phyloP scores from a whole-genome alignment of 495 filamentous ascomycete species.

The Hypoxylon perforatum region DNA sequence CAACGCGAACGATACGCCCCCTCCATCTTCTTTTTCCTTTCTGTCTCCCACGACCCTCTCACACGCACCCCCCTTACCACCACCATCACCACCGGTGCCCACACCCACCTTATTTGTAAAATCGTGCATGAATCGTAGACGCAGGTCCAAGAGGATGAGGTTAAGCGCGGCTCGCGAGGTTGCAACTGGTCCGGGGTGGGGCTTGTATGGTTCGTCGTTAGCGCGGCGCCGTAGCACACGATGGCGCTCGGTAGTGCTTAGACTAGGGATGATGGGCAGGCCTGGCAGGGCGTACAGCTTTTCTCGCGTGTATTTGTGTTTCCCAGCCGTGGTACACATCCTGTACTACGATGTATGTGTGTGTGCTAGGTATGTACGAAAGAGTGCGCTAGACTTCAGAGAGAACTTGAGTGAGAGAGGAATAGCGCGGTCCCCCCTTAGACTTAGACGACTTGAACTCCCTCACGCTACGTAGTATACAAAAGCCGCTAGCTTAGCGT shows the following conservation, averaged over 20 bases:
- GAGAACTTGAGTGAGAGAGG: conserved; percentile 1
- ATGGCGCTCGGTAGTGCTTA: conserved; percentile 27
- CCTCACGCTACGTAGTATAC: too few relatives aligned
- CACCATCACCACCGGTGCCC: too few relatives aligned
- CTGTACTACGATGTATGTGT: not conserved
- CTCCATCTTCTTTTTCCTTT: conserved; percentile 6
- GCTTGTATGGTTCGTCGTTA: conserved; percentile 28
- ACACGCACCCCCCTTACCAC: conserved; percentile 1
- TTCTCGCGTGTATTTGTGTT: conserved; percentile 9
- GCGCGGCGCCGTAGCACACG: conserved; percentile 32
- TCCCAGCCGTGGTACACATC: not conserved
- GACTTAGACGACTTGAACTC: too few relatives aligned
- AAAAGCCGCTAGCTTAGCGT: conserved; percentile 9
- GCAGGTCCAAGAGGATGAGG: conserved; percentile 46
- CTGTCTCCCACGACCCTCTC: not conserved
- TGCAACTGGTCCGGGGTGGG: conserved; percentile 29
- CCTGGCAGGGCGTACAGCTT: not conserved
- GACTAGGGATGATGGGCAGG: not conserved
- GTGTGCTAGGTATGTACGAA: too few relatives aligned
- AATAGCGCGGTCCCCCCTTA: not conserved
- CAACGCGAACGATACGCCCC: conserved; percentile 22
- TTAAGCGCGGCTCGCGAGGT: conserved; percentile 43
- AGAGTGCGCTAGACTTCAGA: not conserved
- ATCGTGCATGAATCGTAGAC: conserved; percentile 39
- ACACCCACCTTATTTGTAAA: conserved; percentile 42